Evolutionary conservation across 495 filamentous ascomycete species (phyloP), one percentile per base, ranked within the genome.

Genomic region (Choiromyces venosus): DNA sequence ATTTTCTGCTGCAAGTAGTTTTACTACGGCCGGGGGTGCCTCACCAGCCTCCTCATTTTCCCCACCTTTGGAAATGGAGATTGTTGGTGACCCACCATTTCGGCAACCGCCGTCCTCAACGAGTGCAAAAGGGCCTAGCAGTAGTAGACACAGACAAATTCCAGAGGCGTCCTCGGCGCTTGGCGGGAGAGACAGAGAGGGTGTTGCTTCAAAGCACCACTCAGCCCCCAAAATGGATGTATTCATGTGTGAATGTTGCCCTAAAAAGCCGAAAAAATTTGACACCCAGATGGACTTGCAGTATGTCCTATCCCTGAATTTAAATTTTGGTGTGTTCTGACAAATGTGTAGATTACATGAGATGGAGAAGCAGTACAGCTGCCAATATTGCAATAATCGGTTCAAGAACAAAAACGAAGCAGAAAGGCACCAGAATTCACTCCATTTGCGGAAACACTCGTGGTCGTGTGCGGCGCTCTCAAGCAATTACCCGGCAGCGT

Each of bases 361-460:
- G 78, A 89, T 91, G 76, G 95, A 99, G 81, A 99, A 98, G 82
- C 96, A 99, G 82, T 98, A 98, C 83, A 89, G 89, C 69, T 99
- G 95, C 81, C 86, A 88, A 25, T 98, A 91, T 82, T 99, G 95
- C 82, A 89, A 90, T 61, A 98, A 98, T 82, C 88, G 94, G 33
- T 99, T 99, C 86, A 99, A 99, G 83, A 99, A 99, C 85, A 99
- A 99, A 83, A 99, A 99, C 75, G 95, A 99, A 84, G 95, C 95
- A 8, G 95, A 99, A 82, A 89, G 95, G 25, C 95, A 99, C 82
- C 95, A 97, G 81, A 99, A 98, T 75, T 97, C 93, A 2, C 89
- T 99, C 21, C 95, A 99, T 82, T 88, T 98, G 9, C 89, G 95
- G 61, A 90, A 90, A n/a, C 93, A 98, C 83, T 97, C 93, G 52